Base-by-base conservation (phyloP, 768 basidiomycete genomes). In the Suillus paluster region DNA sequence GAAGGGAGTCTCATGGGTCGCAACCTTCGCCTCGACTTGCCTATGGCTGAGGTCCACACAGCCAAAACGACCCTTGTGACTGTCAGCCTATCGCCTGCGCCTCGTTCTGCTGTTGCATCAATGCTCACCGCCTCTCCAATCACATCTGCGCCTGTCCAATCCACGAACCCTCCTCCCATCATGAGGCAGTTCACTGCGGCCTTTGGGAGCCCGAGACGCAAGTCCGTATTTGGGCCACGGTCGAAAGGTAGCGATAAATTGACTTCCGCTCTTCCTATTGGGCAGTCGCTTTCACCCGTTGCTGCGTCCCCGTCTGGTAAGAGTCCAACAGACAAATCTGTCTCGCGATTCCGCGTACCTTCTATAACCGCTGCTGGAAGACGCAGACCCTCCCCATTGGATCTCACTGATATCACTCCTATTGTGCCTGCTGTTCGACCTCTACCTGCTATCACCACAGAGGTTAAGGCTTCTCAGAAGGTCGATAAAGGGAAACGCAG, bases 401-500 rank as follows among this genome's bases (percentile, higher is more conserved):
- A 39, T 42, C 30, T 57, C 23, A 19, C 34, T 36, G 52, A n/a
- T 36, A 14, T 14, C 19, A 54, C 19, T 27, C 34, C 12, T 57
- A 9, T 12, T 7, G 14, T 19, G 23, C 23, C 53, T 25, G 30
- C 19, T 30, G 34, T 64, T 61, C 45, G 59, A 5, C 56, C 54
- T 15, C 41, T 63, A 34, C 15, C 58, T 23, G 46, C 11, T 14
- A 59, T 59, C 15, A 46, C 57, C 2, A 21, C 38, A 41, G 14
- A 19, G 23, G 23, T 44, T 25, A 17, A 39, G 21, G 27, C 53
- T 48, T 33, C 25, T 45, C 58, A 21, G 55, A 58, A 44, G 53
- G 27, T 59, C 21, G 59, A 66, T 48, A 67, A 66, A 57, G 63
- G 60, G 5, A 62, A 64, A 12, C 58, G 56, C 10, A 66, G 61